Evolutionary conservation across 2,329 filamentous ascomycete genomes (phyloP).

Genomic region (Graphilbum sp.): DNA sequence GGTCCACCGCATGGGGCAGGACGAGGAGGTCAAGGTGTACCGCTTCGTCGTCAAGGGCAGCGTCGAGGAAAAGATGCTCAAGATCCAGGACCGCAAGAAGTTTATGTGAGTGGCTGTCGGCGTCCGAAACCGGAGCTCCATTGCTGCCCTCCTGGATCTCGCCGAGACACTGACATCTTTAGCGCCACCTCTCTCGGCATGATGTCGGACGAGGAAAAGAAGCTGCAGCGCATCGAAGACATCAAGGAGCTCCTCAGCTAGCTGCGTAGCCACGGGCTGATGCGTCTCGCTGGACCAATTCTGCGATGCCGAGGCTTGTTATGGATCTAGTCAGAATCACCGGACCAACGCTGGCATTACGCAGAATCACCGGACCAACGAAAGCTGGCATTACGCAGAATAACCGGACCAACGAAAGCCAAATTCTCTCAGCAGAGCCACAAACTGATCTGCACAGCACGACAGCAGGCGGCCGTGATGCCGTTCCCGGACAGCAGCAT

Average conservation of each 20-base stretch:
- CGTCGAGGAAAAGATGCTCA: conserved; percentile 90
- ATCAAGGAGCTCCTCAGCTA: conserved; percentile 74
- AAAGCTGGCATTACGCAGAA: too few species aligned
- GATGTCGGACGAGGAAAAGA: conserved; percentile 90
- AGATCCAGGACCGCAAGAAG: conserved; percentile 88
- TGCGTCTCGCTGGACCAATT: too few species aligned
- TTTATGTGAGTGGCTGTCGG: conserved; percentile 57
- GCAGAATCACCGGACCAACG: too few species aligned
- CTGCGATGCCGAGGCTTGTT: too few species aligned
- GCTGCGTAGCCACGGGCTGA: not conserved
- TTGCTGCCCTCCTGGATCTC: not conserved
- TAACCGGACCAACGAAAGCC: too few species aligned
- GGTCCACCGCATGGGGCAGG: conserved; percentile 92
- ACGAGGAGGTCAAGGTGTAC: conserved; percentile 67
- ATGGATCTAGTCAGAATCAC: too few species aligned
- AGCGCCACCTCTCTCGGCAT: conserved; percentile 91
- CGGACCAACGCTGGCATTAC: too few species aligned
- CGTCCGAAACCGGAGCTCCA: conserved; percentile 12
- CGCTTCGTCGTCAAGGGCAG: conserved; percentile 81
- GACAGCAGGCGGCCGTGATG: too few species aligned
- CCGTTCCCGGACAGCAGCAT: too few species aligned
- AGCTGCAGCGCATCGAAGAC: conserved; percentile 77
- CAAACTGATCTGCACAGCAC: too few species aligned
- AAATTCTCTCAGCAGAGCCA: too few species aligned
- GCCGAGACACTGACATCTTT: not conserved